Evolutionary conservation across 495 filamentous ascomycete species (phyloP), one percentile per base, ranked within the genome.

Genomic region (Penicillium silybi): DNA sequence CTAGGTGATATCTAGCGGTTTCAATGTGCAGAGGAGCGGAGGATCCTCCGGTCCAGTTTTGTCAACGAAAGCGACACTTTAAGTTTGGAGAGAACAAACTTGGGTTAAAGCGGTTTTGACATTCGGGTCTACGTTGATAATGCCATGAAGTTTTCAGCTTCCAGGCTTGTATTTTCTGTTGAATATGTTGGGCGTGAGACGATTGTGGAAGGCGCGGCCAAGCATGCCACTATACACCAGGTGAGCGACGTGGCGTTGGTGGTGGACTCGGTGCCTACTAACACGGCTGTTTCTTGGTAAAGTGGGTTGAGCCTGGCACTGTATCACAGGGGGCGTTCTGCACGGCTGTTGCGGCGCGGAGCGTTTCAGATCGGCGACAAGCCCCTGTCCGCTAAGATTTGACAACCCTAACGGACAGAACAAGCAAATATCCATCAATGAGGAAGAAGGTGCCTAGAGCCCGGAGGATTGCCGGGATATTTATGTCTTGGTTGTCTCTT

Each of bases 21-120:
- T 58, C 56, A 63, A 54, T 37, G 26, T 46, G 44, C 29, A 44
- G 26, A 35, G n/a, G 22, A 16, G 59, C 63, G 67, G 67, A 70
- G 65, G 8, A 34, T 44, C 15, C 57, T 63, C 67, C 65, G 64
- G 52, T 44, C 44, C 48, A 39, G 44, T 56, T 60, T 45, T 47
- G 45, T 56, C 34, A 35, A 44, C 39, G 48, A 11, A 18, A 34
- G 34, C 27, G 32, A 40, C 40, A 25, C 13, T 17, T 38, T 20
- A 52, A 44, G 40, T 44, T 51, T 47, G n/a, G n/a, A n/a, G n/a
- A n/a, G n/a, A n/a, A n/a, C n/a, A n/a, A n/a, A n/a, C n/a, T n/a
- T n/a, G n/a, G n/a, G n/a, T n/a, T n/a, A n/a, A n/a, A n/a, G n/a
- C n/a, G n/a, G n/a, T n/a, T n/a, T n/a, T n/a, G n/a, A n/a, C n/a